Base-by-base conservation (phyloP, 257 asterid species). In the Solanum sparsipilum region DNA sequence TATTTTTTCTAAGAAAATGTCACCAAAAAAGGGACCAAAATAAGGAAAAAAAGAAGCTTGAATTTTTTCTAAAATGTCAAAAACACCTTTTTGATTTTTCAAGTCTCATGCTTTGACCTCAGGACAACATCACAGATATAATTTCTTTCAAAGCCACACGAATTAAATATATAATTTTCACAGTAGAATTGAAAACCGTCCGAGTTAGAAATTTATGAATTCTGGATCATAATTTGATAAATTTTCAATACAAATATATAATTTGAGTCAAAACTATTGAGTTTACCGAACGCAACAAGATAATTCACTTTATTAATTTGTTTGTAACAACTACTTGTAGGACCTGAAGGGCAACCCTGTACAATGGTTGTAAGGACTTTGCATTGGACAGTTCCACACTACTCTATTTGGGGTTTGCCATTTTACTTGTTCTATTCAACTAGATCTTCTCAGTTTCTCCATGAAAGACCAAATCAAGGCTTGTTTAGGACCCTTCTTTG, bases 371-470 rank as follows among this genome's bases (percentile, higher is more conserved):
- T 94, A 39, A 90, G 98, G 88, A 93, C 97, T 31, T 87, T 94
- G 89, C 99, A 95, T 84, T 96, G 99, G 99, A 94, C 98, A 0
- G 96, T 96, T 85, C 99, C 99, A 65, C 99, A 96, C 20, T 95
- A 96, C 88, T 94, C 98, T 23, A 92, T 96, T 34, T 96, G 99
- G 99, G 98, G 98, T 27, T 76, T 96, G 71, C 99, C 99, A 4
- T 96, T 96, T 88, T 94, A 94, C 93, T 85, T 94, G 91, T 96
- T 96, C 93, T 96, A 95, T 88, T 96, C 99, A 44, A 96, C 99
- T 2, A 89, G 99, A 83, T 94, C 96, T 25, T 94, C 99, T 36
- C 99, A 96, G 65, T 94, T 91, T 90, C 92, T 96, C 65, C 98
- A 95, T 85, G 93, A 93, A 87, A 93, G 96, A 83, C 99, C 99